Evolutionary conservation across 306 rosid genomes (phyloP).

Genomic region (Dalbergia cochinchinensis): DNA sequence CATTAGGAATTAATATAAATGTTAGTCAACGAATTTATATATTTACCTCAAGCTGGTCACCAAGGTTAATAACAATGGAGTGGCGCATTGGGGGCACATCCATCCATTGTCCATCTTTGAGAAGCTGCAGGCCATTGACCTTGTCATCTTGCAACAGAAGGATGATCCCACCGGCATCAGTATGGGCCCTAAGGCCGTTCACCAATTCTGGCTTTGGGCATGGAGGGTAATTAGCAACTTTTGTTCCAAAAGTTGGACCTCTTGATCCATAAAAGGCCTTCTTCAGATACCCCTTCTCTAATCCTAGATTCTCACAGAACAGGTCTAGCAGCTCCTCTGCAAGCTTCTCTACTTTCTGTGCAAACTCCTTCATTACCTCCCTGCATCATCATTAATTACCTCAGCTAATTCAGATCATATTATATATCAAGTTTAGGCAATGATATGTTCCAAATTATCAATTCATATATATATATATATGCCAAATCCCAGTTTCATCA

Average conservation of each 20-base stretch:
- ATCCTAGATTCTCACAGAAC: constrained; percentile 78
- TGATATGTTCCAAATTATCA: background rate
- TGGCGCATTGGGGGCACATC: constrained; percentile 85
- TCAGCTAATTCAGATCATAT: background rate
- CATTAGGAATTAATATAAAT: background rate
- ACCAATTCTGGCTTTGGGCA: constrained; percentile 80
- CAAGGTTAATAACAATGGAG: constrained; percentile 77
- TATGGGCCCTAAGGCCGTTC: constrained; percentile 82
- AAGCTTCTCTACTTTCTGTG: constrained; percentile 57
- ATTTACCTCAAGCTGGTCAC: constrained; percentile 81
- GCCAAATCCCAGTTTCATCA: too few species aligned
- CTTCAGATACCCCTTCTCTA: constrained; percentile 68
- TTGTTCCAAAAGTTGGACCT: constrained; percentile 78
- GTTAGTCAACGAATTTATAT: background rate
- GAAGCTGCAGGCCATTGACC: constrained; percentile 80
- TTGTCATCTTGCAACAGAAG: constrained; percentile 82
- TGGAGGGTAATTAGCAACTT: constrained; percentile 78
- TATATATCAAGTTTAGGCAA: background rate
- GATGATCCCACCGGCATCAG: constrained; percentile 82
- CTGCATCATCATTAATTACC: constrained; percentile 37
- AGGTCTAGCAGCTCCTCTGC: constrained; percentile 74
- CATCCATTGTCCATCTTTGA: constrained; percentile 71
- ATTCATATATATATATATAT: too few species aligned
- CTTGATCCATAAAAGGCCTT: constrained; percentile 66
- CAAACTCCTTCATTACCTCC: constrained; percentile 70